phyloP scores from a whole-genome alignment of 495 filamentous ascomycete species.

The Paragyromitra xinjiangensis region DNA sequence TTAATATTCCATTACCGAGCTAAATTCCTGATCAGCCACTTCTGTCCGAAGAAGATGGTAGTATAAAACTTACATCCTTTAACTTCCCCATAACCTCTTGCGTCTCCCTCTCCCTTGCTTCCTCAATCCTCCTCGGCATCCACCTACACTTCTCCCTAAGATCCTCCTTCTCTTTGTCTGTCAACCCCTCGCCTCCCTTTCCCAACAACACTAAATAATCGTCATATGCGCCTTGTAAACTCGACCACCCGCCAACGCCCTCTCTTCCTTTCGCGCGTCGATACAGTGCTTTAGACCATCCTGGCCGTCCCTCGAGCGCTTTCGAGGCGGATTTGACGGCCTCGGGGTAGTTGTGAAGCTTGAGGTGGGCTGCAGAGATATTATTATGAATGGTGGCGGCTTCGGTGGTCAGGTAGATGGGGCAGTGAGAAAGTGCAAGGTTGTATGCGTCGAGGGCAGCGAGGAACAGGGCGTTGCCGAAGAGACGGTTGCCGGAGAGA shows the following conservation, averaged over 20 bases:
- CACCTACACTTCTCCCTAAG: constrained; percentile 71
- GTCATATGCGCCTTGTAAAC: constrained; percentile 80
- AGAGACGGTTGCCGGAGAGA: constrained; percentile 78
- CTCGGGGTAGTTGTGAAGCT: constrained; percentile 85
- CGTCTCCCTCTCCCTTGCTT: constrained; percentile 84
- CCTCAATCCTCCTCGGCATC: constrained; percentile 73
- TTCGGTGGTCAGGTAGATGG: constrained; percentile 89
- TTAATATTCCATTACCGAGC: constrained; percentile 89
- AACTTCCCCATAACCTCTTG: constrained; percentile 96
- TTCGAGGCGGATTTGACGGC: constrained; percentile 76
- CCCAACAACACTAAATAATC: constrained; percentile 57
- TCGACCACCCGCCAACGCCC: constrained; percentile 78
- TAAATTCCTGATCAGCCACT: constrained; percentile 57
- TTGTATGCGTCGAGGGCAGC: constrained; percentile 91
- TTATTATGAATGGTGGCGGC: constrained; percentile 87
- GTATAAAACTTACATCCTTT: constrained; percentile 71
- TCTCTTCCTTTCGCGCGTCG: constrained; percentile 79
- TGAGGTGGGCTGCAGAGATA: constrained; percentile 88
- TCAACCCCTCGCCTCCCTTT: constrained; percentile 60
- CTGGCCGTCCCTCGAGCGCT: constrained; percentile 76
- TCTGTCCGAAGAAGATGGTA: not conserved
- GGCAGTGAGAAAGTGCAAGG: constrained; percentile 80
- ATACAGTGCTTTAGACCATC: constrained; percentile 84
- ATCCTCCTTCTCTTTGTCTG: constrained; percentile 69
- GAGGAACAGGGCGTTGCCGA: constrained; percentile 74